Evolutionary conservation across 306 rosid genomes (phyloP), one percentile per base, ranked within the genome.

Genomic region (Hylodesmum podocarpum): DNA sequence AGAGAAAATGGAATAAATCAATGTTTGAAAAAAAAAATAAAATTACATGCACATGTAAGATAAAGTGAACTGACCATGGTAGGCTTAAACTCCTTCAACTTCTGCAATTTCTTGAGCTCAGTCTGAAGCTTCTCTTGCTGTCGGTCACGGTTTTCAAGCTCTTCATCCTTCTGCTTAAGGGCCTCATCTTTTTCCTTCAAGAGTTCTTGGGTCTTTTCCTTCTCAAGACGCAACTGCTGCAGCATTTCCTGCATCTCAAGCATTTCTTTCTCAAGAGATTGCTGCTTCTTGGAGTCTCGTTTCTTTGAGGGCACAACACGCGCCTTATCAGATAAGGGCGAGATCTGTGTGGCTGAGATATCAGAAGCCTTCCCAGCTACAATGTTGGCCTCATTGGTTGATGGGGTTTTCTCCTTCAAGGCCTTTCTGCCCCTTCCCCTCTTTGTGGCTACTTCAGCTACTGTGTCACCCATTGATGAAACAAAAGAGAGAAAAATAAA

Each of bases 81-180:
- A 63, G 98, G 98, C 79, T 92, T 95, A 81, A 95, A 95, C 83
- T 92, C 97, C 86, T 95, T 92, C 79, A 85, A 41, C 58, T 95
- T 95, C 77, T 89, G 97, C 87, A 92, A 55, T 68, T 92, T 92
- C 79, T 88, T 95, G 58, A 95, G 70, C 80, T 94, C 95, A 11
- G 66, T 57, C 70, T 91, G 98, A 58, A 94, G 93, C 81, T 91
- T 94, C 82, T 86, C 93, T 33, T 87, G 94, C 77, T 86, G 83
- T 3, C 73, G 46, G 6, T 84, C 94, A n/a, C 88, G 86, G 6
- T 37, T 82, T 34, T 80, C 82, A 1, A 94, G 91, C 83, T 94
- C 95, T 40, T 90, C 88, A n/a, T 90, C 97, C 84, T 83, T 92
- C 58, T 53, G 84, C 81, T 84, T 92, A 73, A 95, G 72, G 22